phyloP scores from a whole-genome alignment of 1,284 basidiomycete species.

The Rhodotorula sp. region DNA sequence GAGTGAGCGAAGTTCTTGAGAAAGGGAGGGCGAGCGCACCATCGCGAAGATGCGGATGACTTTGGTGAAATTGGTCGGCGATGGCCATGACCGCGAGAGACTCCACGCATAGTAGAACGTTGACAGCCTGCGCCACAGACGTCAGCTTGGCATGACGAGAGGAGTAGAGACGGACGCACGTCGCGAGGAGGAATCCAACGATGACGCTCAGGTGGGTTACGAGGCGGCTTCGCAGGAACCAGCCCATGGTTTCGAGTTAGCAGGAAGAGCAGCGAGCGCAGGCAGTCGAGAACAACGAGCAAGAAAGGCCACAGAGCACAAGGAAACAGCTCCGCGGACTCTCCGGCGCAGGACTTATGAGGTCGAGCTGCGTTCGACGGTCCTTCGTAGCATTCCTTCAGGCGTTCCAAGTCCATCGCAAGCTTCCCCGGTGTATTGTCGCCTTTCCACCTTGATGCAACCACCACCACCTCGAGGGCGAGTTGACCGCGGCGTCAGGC shows the following conservation, averaged over 20 bases:
- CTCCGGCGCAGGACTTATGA: background rate
- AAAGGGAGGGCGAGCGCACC: background rate
- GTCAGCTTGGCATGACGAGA: no score
- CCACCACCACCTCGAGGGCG: no score
- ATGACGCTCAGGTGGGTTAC: conserved; percentile 11
- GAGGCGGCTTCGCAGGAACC: conserved; percentile 14
- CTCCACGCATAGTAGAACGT: conserved; percentile 29
- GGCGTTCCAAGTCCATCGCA: no score
- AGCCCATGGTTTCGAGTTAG: no score
- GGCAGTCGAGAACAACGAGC: background rate
- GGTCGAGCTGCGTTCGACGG: background rate
- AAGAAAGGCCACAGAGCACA: background rate
- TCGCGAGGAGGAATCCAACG: background rate
- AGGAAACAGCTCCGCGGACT: background rate
- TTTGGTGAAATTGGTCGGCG: conserved; percentile 9
- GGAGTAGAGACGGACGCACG: background rate
- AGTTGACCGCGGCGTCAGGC: no score
- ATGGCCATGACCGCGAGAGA: conserved; percentile 10
- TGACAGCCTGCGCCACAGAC: background rate
- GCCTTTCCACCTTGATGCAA: no score
- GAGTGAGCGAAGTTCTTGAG: background rate
- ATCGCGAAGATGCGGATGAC: conserved; percentile 15
- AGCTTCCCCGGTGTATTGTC: no score
- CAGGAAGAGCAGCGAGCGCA: no score
- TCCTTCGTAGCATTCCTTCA: no score